Evolutionary conservation across 208 protist genomes (phyloP), one percentile per base, ranked within the genome.

Genomic region (Kentomonas sorsogonicus): DNA sequence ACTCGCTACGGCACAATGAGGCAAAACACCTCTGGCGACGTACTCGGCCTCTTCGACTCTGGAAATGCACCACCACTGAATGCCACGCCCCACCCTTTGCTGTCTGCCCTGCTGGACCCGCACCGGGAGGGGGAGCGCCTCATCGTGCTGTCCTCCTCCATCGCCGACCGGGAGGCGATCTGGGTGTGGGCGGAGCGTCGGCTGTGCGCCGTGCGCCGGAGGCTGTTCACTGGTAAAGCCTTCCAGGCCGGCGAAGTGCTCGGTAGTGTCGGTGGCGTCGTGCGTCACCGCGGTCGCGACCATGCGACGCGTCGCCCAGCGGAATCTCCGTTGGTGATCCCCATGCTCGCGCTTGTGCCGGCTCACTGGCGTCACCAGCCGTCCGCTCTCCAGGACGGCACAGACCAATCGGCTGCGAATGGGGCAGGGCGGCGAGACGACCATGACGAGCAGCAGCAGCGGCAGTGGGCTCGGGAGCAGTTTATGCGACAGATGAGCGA

Each of bases 231-330:
- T 13, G 88, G 73, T 2, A 79, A 78, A 40, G n/a, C 77, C 0
- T 94, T 91, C 59, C 68, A 79, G 18, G 26, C 67, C 5, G 88
- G 84, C n/a, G 84, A 88, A 2, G 27, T 88, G 27, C 84, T 94
- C 9, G 77, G 71, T 38, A 62, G 82, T 26, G 59, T 89, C n/a
- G 88, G 88, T 10, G 88, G 88, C 16, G 39, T 79, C n/a, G 70
- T 94, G 43, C 53, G 72, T 10, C 48, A 41, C 0, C 23, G 39
- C 31, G 47, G 25, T 26, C 76, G 90, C 54, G 0, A 44, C 9
- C 81, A 84, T 16, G 75, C 61, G 15, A n/a, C n/a, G n/a, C n/a
- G n/a, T n/a, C 74, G 82, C 10, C 73, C 71, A 29, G 82, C 83
- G 18, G 39, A 70, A 26, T 89, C 88, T 7, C 78, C 83, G 16